phyloP scores from a whole-genome alignment of 148 eudicot genomes.

The Vaccinium vitisidaea region DNA sequence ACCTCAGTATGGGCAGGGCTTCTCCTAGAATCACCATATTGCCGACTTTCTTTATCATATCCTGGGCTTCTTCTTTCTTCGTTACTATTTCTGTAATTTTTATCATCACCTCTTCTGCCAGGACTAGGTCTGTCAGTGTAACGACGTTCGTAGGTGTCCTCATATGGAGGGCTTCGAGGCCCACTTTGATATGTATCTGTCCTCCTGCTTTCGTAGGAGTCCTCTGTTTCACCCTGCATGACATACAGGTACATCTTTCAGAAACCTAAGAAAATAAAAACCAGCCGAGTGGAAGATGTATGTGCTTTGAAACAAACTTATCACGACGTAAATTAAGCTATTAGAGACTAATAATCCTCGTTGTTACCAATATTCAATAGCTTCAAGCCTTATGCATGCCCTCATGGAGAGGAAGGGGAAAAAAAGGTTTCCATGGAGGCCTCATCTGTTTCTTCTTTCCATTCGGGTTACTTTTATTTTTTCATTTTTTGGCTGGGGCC shows the following conservation, averaged over 20 bases:
- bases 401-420: constrained; percentile 18
- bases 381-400: constrained; percentile 87
- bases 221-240: constrained; percentile 70
- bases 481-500: neutral
- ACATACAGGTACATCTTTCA: constrained; percentile 21
- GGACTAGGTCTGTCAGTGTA: constrained; percentile 66
- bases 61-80: constrained; percentile 77
- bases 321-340: neutral
- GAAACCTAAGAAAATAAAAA: constrained; percentile 8
- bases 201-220: constrained; percentile 54
- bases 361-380: constrained; percentile 62
- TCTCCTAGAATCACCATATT: constrained; percentile 51
- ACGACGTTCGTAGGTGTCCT: constrained; percentile 58
- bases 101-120: constrained; percentile 48
- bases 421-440: constrained; percentile 19
- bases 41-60: constrained; percentile 54
- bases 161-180: constrained; percentile 80
- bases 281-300: neutral
- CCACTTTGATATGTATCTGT: constrained; percentile 60
- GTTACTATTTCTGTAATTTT: constrained; percentile 26
- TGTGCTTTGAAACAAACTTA: constrained; percentile 1
- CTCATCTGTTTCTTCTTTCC: neutral
- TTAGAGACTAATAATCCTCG: neutral
- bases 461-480: neutral
- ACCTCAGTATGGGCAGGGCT: constrained; percentile 68